phyloP scores from a whole-genome alignment of 306 rosid genomes.

The Comarum palustre region DNA sequence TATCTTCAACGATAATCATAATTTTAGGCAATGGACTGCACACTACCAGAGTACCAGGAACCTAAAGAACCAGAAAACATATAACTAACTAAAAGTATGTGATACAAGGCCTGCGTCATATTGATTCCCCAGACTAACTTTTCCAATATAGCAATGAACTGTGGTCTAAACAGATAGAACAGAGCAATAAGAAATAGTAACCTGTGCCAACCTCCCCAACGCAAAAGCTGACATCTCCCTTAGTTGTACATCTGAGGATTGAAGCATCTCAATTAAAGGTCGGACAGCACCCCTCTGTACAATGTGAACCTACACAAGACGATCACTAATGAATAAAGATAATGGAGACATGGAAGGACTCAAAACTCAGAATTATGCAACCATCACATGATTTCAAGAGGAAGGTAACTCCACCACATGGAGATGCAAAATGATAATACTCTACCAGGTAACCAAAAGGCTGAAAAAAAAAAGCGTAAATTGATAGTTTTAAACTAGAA shows the following conservation, averaged over 20 bases:
- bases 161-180: not conserved
- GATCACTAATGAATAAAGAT: constrained; percentile 5
- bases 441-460: not conserved
- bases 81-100: not conserved
- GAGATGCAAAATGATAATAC: not conserved
- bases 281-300: constrained; percentile 98
- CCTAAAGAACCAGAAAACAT: not conserved
- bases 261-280: constrained; percentile 98
- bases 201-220: constrained; percentile 98
- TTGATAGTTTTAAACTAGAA: not conserved
- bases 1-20: not conserved
- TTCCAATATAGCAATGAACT: not conserved
- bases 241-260: constrained; percentile 85
- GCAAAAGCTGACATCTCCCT: constrained; percentile 99
- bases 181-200: constrained; percentile 21
- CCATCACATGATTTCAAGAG: constrained; percentile 12
- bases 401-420: constrained; percentile 13
- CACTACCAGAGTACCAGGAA: constrained; percentile 2
- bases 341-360: constrained; percentile 2
- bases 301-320: constrained; percentile 71
- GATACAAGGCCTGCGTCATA: not conserved
- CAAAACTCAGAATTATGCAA: constrained; percentile 10
- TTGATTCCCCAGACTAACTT: not conserved
- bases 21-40: not conserved
- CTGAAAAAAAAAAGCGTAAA: not conserved